Evolutionary conservation across 257 asterid species (phyloP).

Genomic region (Ajuga chamaepitys): DNA sequence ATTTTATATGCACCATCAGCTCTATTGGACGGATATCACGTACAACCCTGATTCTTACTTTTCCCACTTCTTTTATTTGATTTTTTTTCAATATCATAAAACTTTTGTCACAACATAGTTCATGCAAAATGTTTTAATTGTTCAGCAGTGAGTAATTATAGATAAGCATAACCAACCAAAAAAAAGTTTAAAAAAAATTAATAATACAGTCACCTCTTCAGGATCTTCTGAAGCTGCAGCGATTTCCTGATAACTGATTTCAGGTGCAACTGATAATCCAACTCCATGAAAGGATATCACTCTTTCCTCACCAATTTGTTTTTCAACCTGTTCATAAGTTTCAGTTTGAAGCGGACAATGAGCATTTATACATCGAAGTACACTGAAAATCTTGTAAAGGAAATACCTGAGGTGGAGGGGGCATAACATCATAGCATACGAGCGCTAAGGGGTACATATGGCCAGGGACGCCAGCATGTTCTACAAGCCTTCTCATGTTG

Average conservation of each 20-base stretch:
- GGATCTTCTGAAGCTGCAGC: slow-evolving; percentile 44
- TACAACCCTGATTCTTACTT: not conserved
- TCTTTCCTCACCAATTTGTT: slow-evolving; percentile 87
- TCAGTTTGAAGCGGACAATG: slow-evolving; percentile 4
- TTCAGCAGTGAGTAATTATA: not conserved
- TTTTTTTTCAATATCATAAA: not conserved
- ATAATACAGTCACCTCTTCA: slow-evolving; percentile 76
- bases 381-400: not conserved
- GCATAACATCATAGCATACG: slow-evolving; percentile 73
- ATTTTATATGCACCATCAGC: not conserved
- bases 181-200: not conserved
- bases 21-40: not conserved
- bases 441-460: slow-evolving; percentile 69
- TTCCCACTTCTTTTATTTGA: not conserved
- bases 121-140: not conserved
- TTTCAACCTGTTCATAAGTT: slow-evolving; percentile 55
- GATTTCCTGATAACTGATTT: slow-evolving; percentile 41
- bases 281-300: slow-evolving; percentile 69
- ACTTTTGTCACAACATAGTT: not conserved
- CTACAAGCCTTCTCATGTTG: slow-evolving; percentile 83
- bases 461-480: slow-evolving; percentile 74
- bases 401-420: slow-evolving; percentile 74
- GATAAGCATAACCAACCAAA: not conserved
- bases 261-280: slow-evolving; percentile 70
- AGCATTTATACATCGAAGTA: not conserved